Evolutionary conservation across 2,329 filamentous ascomycete species (phyloP), one percentile per base, ranked within the genome.

Genomic region (Chrysosporium keratinophilum): DNA sequence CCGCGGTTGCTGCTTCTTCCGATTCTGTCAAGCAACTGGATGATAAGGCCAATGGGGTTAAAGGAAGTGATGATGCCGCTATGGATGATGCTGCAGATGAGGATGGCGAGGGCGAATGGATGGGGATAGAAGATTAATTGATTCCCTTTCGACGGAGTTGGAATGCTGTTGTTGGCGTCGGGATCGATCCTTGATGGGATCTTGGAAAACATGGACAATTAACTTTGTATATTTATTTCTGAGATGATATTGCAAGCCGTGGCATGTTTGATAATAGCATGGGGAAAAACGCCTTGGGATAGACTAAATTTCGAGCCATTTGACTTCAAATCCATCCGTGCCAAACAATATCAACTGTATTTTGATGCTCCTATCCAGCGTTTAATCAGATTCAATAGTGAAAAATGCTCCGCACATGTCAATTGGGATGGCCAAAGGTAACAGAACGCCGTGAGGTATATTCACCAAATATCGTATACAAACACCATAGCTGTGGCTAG

Each of bases 91-190:
- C n/a, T 5, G n/a, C n/a, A 14, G 64, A 64, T 51, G 23, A 17
- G 12, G 71, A 72, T n/a, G 71, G 67, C 14, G 76, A 75, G 52
- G 70, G 64, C n/a, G 74, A 73, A 50, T 80, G 77, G 78, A 70
- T 78, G 59, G 78, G 78, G 7, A 69, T 79, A 63, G 77, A 78
- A 62, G 75, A 66, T 66, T 57, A 49, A 49, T 34, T 20, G 15
- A 17, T 14, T 4, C 37, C 45, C 40, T 7, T 41, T 6, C n/a
- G n/a, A 15, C 23, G 49, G 39, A 44, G 15, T 39, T 48, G 12
- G 41, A 50, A 41, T 19, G 20, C 12, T 11, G 20, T 15, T 37
- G 39, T 15, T 7, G 23, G 48, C 49, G 49, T 51, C 31, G 40
- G 49, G 31, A 49, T 28, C 14, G 9, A 40, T 49, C 33, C 35